Evolutionary conservation across 2,329 filamentous ascomycete genomes (phyloP).

Genomic region (Neopestalotiopsis sp.): DNA sequence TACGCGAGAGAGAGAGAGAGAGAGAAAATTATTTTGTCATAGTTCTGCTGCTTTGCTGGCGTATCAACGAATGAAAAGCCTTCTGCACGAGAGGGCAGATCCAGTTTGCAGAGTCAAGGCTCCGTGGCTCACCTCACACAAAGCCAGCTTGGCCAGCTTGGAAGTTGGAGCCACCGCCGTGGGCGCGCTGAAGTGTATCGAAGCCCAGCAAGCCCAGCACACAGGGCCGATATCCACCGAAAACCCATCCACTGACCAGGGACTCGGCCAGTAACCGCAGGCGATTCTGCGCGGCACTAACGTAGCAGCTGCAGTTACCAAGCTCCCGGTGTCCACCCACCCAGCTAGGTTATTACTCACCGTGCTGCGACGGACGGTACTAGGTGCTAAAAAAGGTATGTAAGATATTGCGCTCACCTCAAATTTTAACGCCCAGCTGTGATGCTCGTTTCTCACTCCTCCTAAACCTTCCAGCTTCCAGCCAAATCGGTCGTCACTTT

Average conservation of each 20-base stretch:
- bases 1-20: neutral
- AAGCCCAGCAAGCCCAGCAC: neutral
- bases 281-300: neutral
- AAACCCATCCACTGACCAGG: neutral
- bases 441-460: conserved; percentile 6
- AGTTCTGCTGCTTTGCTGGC: neutral
- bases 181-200: neutral
- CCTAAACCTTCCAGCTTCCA: conserved; percentile 3
- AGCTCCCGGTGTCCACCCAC: conserved; percentile 1
- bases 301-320: neutral
- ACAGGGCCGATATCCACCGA: neutral
- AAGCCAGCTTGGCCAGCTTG: neutral
- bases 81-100: neutral
- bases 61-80: neutral
- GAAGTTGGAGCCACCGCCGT: neutral
- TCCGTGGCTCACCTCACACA: neutral
- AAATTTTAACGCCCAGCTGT: conserved; percentile 8
- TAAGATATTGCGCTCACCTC: conserved; percentile 14
- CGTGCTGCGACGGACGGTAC: neutral
- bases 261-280: neutral
- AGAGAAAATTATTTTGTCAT: neutral
- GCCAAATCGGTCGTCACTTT: conserved; percentile 6
- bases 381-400: neutral
- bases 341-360: neutral
- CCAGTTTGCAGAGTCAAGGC: neutral